Evolutionary conservation across 2,329 filamentous ascomycete genomes (phyloP), one percentile per base, ranked within the genome.

Genomic region (Coleophoma eucalyptorum): DNA sequence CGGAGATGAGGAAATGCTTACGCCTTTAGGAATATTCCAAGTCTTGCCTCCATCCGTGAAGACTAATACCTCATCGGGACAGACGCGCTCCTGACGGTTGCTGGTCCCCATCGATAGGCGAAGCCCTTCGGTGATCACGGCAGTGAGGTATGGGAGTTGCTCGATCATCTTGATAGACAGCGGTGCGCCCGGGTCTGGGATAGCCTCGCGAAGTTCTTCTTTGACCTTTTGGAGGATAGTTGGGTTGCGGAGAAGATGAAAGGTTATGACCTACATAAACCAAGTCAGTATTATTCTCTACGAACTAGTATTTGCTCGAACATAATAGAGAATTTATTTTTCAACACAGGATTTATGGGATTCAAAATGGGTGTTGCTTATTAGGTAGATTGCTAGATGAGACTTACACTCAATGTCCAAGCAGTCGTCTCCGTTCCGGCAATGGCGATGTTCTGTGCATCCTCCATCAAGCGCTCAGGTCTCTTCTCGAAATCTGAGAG

Each of bases 61-160:
- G 13, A 61, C 60, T 7, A 62, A 62, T 7, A 65, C 67, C 32
- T 51, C 16, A 6, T 60, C 49, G 3, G 67, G 67, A 4, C 68
- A 64, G 5, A 68, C 61, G 18, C 68, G 59, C 13, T 66, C 64
- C 19, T 72, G 61, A 11, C 65, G 60, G 4, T 65, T 65, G 20
- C 58, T 49, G 26, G 68, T 63, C 20, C 65, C 67, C 50, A 60
- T 68, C 4, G 65, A 67, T 4, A 68, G 65, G 60, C 70, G 48
- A 4, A 58, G 34, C 4, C 50, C 54, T 48, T 58, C 56, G 32
- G 55, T 55, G 34, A 58, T 52, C 5, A 70, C 62, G 12, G 49
- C 65, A 65, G 43, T 43, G 15, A 70, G 48, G 48, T 66, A 69
- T 5, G 67, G 65, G 15, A 72, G 52, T 50, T 62, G 67, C 50